Evolutionary conservation across 2,329 filamentous ascomycete species (phyloP).

Genomic region (Apiospora saccharicola): DNA sequence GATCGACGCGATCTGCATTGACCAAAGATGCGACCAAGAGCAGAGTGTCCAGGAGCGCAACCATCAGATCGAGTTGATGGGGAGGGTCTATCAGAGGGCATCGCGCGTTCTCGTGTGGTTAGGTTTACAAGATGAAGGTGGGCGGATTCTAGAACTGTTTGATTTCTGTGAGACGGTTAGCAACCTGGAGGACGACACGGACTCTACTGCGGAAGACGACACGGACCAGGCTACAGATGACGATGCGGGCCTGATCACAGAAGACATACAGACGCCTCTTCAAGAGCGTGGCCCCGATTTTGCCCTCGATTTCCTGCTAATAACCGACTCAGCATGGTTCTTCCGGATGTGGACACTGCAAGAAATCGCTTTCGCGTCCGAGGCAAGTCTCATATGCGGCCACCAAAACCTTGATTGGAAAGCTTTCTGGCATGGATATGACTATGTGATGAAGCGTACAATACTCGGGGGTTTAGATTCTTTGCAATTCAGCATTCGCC

Average conservation of each 20-base stretch:
- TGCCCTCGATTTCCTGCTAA: background rate
- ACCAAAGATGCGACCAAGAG: background rate
- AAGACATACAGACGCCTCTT: background rate
- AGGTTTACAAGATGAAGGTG: background rate
- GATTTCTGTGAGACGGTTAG: background rate
- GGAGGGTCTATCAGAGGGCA: background rate
- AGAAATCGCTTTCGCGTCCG: background rate
- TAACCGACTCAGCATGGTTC: background rate
- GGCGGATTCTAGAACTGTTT: background rate
- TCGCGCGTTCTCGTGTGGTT: background rate
- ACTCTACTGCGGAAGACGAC: background rate
- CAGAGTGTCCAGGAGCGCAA: background rate
- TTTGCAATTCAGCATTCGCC: background rate
- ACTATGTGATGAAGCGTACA: background rate
- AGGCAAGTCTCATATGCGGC: background rate
- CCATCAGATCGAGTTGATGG: slow-evolving; percentile 1
- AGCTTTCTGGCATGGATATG: background rate
- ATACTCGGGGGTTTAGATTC: no score
- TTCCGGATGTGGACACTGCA: slow-evolving; percentile 1
- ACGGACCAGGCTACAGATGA: no score
- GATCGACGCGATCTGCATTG: slow-evolving; percentile 11
- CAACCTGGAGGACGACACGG: background rate
- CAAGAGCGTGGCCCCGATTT: background rate
- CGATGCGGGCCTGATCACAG: no score
- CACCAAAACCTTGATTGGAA: background rate